Evolutionary conservation across 2,329 filamentous ascomycete species (phyloP).

Genomic region (Diaporthe caulivora): DNA sequence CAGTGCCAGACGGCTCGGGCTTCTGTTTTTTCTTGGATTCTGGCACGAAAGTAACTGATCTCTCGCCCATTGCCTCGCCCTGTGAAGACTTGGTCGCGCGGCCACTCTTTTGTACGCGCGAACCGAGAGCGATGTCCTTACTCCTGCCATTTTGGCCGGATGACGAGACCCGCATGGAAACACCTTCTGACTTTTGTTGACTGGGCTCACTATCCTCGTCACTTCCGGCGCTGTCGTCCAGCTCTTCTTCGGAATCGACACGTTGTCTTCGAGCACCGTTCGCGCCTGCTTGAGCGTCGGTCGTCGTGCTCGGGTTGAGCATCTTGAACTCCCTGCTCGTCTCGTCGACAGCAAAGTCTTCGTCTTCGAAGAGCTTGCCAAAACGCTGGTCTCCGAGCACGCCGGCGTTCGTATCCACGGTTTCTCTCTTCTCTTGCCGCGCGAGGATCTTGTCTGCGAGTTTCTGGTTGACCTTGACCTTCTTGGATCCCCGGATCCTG

Average conservation of each 20-base stretch:
- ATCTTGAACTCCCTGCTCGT: conserved; percentile 86
- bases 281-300: conserved; percentile 51
- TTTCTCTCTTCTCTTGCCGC: conserved; percentile 70
- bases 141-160: conserved; percentile 70
- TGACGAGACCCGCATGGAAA: conserved; percentile 77
- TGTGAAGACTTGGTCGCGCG: conserved; percentile 59
- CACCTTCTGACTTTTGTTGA: conserved; percentile 50
- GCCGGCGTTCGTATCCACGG: conserved; percentile 70
- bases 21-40: conserved; percentile 65
- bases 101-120: conserved; percentile 63
- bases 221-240: conserved; percentile 59
- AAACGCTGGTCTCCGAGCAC: conserved; percentile 90
- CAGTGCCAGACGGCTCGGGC: conserved; percentile 49
- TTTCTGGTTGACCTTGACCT: conserved; percentile 95
- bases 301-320: conserved; percentile 86
- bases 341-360: conserved; percentile 94
- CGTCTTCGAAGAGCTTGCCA: conserved; percentile 88
- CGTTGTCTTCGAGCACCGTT: conserved; percentile 52
- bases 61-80: conserved; percentile 70
- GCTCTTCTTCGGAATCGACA: conserved; percentile 50
- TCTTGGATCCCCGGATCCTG: conserved; percentile 93
- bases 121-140: conserved; percentile 69
- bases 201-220: conserved; percentile 52
- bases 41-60: conserved; percentile 80
- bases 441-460: conserved; percentile 80